Base-by-base conservation (phyloP, 192 early-diverging fungal genomes). In the Globomyces pollinis-pini region DNA sequence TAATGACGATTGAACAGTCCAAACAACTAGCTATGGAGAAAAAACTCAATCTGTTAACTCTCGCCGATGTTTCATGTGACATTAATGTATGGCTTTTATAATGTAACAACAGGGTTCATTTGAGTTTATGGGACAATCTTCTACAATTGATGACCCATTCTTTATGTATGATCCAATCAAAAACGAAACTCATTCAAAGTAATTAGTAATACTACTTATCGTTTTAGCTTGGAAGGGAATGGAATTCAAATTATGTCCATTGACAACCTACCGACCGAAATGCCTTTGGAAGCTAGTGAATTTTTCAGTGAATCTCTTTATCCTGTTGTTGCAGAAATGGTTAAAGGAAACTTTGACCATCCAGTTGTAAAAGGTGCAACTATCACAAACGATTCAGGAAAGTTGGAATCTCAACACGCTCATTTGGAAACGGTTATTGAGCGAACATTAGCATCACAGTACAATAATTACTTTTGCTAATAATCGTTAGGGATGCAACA, bases 191-290 rank as follows among this genome's bases (percentile, higher is more conserved):
- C 93, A 96, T 74, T 69, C n/a, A n/a, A n/a, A n/a, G n/a, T n/a
- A n/a, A n/a, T n/a, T n/a, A 86, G 57, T 77, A 88, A 80, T 85
- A 65, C 41, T 45, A 29, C 39, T 56, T 34, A 33, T 18, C n/a
- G n/a, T n/a, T n/a, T 26, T 57, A 79, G 82, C 57, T 75, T 85
- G 21, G 88, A 90, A 58, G 85, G 77, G 18, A 67, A 73, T 2
- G 96, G 96, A 30, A 83, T 93, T n/a, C 91, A 95, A 65, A 90
- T 98, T 69, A 92, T 96, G 84, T 91, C 91, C 5, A 90, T 98
- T 31, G 96, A 98, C 63, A 98, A 95, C 63, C 69, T 98, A 34
- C 96, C 96, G 1, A 90, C 96, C 1, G 96, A 98, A 73, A 75
- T 98, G 59, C 96, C 96, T 3, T 65, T 94, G 18, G 93, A 96